These are phyloP conservation scores for Calonectria crousiana DNA, from an alignment of 2,329 filamentous ascomycete species.

Conservation along the genomic window DNA sequence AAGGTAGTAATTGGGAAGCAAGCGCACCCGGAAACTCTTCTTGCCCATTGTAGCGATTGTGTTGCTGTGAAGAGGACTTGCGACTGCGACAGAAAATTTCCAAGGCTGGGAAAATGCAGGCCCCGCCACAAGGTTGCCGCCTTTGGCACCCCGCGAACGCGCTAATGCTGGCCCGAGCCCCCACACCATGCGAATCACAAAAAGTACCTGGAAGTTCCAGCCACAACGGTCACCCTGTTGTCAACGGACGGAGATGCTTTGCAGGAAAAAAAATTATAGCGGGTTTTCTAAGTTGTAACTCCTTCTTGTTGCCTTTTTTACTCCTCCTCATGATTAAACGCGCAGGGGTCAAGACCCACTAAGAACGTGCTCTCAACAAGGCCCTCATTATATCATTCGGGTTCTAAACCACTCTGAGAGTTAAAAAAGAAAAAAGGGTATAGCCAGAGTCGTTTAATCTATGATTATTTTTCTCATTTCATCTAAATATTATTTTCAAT, in stretches of 20 bases:
- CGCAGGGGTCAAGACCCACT: neutral
- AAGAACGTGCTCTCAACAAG: neutral
- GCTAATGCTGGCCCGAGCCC: conserved; percentile 32
- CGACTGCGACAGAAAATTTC: conserved; percentile 46
- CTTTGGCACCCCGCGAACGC: conserved; percentile 37
- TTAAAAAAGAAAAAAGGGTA: neutral
- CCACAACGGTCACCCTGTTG: neutral
- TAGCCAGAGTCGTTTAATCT: no score
- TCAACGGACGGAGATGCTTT: neutral
- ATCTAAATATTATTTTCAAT: neutral
- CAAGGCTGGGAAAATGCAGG: conserved; percentile 32
- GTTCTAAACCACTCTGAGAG: neutral
- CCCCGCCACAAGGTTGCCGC: conserved; percentile 32
- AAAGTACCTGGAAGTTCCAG: neutral
- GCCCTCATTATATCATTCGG: neutral
- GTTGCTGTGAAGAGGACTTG: conserved; percentile 35
- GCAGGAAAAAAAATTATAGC: neutral
- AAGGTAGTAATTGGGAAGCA: conserved; percentile 4
- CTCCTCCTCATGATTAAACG: neutral
- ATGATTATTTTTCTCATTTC: neutral
- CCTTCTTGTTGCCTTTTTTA: neutral
- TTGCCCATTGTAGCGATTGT: conserved; percentile 52
- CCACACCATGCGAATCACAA: conserved; percentile 4
- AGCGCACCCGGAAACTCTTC: conserved; percentile 51
- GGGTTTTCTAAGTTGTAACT: neutral